Evolutionary conservation across 768 basidiomycete genomes (phyloP).

Genomic region (Tricholoma sp.): DNA sequence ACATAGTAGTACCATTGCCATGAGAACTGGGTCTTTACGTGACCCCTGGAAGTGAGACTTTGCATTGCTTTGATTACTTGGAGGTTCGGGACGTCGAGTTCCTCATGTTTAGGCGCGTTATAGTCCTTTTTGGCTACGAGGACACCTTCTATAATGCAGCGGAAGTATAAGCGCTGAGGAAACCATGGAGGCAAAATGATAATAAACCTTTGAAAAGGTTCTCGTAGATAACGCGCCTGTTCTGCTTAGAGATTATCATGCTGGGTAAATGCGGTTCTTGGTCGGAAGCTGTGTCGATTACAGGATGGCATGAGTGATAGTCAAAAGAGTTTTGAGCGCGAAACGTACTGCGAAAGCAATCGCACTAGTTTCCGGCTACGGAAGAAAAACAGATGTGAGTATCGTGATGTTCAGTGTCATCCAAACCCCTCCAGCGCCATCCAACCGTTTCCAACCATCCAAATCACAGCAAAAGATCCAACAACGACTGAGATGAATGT

Average conservation of each 20-base stretch:
- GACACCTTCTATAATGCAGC: slow-evolving; percentile 68
- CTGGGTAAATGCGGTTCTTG: slow-evolving; percentile 36
- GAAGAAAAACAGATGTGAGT: slow-evolving; percentile 11
- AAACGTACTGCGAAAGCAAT: slow-evolving; percentile 34
- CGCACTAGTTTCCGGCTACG: slow-evolving; percentile 37
- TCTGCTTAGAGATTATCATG: slow-evolving; percentile 97
- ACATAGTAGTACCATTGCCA: slow-evolving; percentile 99
- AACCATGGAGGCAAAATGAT: neutral
- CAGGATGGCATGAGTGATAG: neutral
- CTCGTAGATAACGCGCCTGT: slow-evolving; percentile 96
- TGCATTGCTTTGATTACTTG: slow-evolving; percentile 70
- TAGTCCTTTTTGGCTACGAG: slow-evolving; percentile 99
- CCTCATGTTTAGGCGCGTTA: slow-evolving; percentile 96
- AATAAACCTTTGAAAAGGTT: slow-evolving; percentile 97
- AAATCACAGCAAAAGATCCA: slow-evolving; percentile 20
- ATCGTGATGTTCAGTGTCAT: slow-evolving; percentile 28
- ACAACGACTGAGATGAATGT: slow-evolving; percentile 13
- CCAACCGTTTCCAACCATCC: slow-evolving; percentile 29
- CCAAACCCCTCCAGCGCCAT: slow-evolving; percentile 29
- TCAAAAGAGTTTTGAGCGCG: neutral
- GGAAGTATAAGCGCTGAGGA: neutral
- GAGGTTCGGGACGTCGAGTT: slow-evolving; percentile 68
- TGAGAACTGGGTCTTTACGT: slow-evolving; percentile 98
- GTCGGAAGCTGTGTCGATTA: slow-evolving; percentile 23
- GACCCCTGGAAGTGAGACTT: slow-evolving; percentile 69